Conservation (phyloP, 352 stramenopile genomes). For the Phytophthora pseudosyringae region DNA sequence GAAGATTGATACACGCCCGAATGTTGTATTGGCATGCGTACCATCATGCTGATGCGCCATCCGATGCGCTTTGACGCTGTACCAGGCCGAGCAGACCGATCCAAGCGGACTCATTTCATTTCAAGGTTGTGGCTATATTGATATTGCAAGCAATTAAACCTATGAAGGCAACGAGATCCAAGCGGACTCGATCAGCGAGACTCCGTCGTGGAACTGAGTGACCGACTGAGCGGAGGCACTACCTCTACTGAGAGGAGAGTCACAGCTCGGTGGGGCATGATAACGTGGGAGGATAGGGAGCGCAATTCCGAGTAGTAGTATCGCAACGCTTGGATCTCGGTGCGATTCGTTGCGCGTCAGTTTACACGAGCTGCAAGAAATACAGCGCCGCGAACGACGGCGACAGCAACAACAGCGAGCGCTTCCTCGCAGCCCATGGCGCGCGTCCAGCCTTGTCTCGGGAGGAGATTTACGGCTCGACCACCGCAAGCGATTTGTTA, state of each 20-base stretch:
- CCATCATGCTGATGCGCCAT: not conserved
- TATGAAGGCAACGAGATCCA: too few relatives aligned
- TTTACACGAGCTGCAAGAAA: not conserved
- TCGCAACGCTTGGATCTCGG: not conserved
- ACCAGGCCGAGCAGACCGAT: not conserved
- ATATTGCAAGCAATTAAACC: too few relatives aligned
- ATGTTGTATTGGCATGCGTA: too few relatives aligned
- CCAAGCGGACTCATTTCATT: not conserved
- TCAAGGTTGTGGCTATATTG: too few relatives aligned
- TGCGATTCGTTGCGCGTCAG: too few relatives aligned
- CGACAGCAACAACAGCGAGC: too few relatives aligned
- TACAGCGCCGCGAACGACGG: not conserved
- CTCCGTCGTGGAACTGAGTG: not conserved
- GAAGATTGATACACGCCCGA: not conserved
- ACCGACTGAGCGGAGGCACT: not conserved
- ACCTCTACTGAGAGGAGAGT: too few relatives aligned
- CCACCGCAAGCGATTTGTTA: constrained; percentile 22
- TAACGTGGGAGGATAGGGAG: constrained; percentile 8
- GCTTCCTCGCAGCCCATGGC: not conserved
- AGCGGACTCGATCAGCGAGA: not conserved
- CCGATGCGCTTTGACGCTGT: not conserved
- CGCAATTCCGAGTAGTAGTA: not conserved
- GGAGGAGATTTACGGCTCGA: constrained; percentile 7
- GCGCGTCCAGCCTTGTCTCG: not conserved
- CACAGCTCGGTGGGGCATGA: constrained; percentile 8